phyloP scores from a whole-genome alignment of 1,284 basidiomycete genomes.

The Puccinia triticina region DNA sequence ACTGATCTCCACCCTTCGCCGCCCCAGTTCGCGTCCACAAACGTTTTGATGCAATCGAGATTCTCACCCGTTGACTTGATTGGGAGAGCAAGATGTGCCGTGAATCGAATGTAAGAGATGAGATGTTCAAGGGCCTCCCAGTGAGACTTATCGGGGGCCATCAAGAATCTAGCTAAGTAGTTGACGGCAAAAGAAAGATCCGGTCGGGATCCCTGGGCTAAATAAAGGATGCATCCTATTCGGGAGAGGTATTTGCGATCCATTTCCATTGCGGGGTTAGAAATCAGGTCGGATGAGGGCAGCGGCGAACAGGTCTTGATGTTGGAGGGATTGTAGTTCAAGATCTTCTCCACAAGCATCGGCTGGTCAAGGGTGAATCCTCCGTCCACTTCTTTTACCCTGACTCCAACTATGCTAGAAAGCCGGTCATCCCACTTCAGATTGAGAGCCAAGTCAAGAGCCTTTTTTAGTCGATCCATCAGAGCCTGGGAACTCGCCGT shows the following conservation, averaged over 20 bases:
- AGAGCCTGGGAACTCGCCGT: background rate
- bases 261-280: too few species aligned
- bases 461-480: background rate
- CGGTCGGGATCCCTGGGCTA: too few species aligned
- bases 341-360: background rate
- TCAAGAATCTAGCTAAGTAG: too few species aligned
- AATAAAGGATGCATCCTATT: too few species aligned
- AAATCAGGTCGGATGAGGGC: too few species aligned
- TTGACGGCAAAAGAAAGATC: too few species aligned
- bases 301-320: slow-evolving; percentile 4
- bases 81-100: background rate
- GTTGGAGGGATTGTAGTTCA: background rate
- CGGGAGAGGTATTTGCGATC: too few species aligned
- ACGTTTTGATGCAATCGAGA: background rate
- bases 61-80: background rate
- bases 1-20: too few species aligned
- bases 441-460: background rate
- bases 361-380: background rate
- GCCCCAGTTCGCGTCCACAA: background rate
- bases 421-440: slow-evolving; percentile 5
- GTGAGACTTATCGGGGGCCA: too few species aligned
- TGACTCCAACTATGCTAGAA: background rate
- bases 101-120: background rate
- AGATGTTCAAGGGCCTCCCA: slow-evolving; percentile 28
- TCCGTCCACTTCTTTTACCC: background rate